A percentile compares a stretch with the other conserved stretches of the same genome.
phyloP scores from a whole-genome alignment of 192 early-diverging fungal species.

The Coemansia sp. region DNA sequence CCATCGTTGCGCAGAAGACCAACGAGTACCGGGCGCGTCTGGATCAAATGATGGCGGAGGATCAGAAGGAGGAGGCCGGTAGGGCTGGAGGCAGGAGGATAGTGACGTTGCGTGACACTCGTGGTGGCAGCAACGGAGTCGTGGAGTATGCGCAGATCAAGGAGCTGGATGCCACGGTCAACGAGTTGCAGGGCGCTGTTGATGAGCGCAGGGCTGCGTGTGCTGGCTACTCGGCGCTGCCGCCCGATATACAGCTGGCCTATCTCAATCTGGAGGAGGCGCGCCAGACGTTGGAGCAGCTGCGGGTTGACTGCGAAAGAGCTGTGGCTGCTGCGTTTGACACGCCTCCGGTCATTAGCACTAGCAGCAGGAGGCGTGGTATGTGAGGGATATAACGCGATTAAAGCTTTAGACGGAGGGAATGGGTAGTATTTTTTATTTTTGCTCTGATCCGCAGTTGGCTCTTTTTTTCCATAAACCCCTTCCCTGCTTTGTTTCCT shows the following conservation, averaged over 20 bases:
- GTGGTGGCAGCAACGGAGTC: conserved; percentile 2
- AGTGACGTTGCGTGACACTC: no score
- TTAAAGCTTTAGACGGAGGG: no score
- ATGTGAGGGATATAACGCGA: no score
- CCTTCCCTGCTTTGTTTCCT: not conserved
- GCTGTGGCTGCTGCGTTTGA: conserved; percentile 35
- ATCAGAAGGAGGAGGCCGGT: not conserved
- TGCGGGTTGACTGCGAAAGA: conserved; percentile 39
- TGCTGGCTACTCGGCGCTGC: conserved; percentile 36
- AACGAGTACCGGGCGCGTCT: conserved; percentile 38
- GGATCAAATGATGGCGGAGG: conserved; percentile 7
- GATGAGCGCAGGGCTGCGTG: conserved; percentile 17
- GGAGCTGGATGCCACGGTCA: conserved; percentile 12
- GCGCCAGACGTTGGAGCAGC: conserved; percentile 23
- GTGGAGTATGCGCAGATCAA: conserved; percentile 35
- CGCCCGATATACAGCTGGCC: conserved; percentile 43
- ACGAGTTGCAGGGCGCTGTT: conserved; percentile 11
- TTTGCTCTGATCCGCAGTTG: not conserved
- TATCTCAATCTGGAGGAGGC: conserved; percentile 47
- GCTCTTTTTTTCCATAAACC: not conserved
- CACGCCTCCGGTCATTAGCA: not conserved
- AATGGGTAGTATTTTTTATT: no score
- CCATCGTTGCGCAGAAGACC: conserved; percentile 35
- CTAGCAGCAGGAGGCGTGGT: no score
- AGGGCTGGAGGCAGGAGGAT: not conserved